Base-by-base conservation (phyloP, 495 filamentous ascomycete species). In the Penicillium chermesinum region DNA sequence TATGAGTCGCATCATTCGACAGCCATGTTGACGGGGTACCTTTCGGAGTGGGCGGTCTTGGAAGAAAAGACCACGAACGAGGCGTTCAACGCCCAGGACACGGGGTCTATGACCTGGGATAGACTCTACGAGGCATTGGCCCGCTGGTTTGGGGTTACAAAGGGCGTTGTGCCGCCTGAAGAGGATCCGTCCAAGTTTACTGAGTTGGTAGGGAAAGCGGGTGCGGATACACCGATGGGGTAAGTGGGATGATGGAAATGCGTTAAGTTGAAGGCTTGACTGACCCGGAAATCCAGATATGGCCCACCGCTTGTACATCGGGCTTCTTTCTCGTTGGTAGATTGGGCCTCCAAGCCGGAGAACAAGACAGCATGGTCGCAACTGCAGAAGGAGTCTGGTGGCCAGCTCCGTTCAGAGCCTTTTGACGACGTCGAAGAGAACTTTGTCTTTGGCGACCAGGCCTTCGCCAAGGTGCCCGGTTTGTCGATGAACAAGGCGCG, bases 1-100 rank as follows among this genome's bases (percentile, higher is more conserved):
- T 33, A 52, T 5, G 58, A 66, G 44, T 57, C 65, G 14, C 57
- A 58, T 17, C 60, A 66, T 40, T 65, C 59, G 35, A 66, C 52
- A 12, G 69, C 66, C 0, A 49, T 55, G 55, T 49, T 78, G 38
- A 75, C 72, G 34, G 71, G 63, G 1, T 72, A 72, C 33, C 59
- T 73, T 41, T 63, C 65, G 32, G 75, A 78, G 54, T 80, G 75
- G 76, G 63, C 65, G 0, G 75, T 64, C 1, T 50, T 78, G 15
- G 60, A 50, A 0, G 58, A 59, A 0, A 43, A 44, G 1, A 60
- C 66, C 7, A 58, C 22, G 20, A 62, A 72, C 21, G 53, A 77
- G 46, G 61, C 62, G 12, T 72, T 77, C 53, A 79, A 78, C 44
- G 57, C 64, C 6, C 50, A 57, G 2, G 74, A 79, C 44, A 63